Evolutionary conservation across 805 yeast genomes (phyloP), one percentile per base, ranked within the genome.

Genomic region (Zygosaccharomyces bailii): DNA sequence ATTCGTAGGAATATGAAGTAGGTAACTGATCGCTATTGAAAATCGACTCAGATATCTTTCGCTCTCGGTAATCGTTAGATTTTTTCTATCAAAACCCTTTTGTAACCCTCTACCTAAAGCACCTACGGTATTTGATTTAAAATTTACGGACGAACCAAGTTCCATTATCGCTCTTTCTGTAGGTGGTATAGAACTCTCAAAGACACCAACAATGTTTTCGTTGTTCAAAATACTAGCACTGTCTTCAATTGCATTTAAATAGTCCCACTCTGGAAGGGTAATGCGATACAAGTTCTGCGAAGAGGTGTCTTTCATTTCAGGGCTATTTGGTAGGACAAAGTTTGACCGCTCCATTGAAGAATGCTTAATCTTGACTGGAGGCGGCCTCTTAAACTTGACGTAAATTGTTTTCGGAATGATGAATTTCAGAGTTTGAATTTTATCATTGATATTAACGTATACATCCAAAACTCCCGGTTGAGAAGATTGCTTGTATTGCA

Each of bases 71-170:
- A 66, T 59, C 21, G 69, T 67, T 27, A 79, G 63, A 61, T 82
- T 80, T 40, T 77, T 77, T 44, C 76, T 58, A 10, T 84, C 79
- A 63, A 95, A 95, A 0, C 99, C 99, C 46, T 76, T 75, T 54
- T 86, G 89, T 45, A 93, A 68, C 21, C 96, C 95, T 55, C 76
- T 78, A 5, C 97, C 95, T 7, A 95, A 69, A 0, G 89, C 80
- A 6, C 97, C 96, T n/a, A 86, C 76, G 44, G 76, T 72, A 1
- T 79, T 69, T 35, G 83, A 82, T 50, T 80, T 86, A 51, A 90
- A 83, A 11, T 73, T 72, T 16, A 90, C 84, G 11, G 79, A 72
- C 18, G 81, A 72, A 2, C 99, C 98, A 13, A 93, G 67, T 24
- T 83, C 84, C 51, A 93, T 76, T 34, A 88, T 75, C 0, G 88